These are phyloP conservation scores for Amaranthus hypochondriacus DNA, from an alignment of 148 eudicot genomes.

Conservation along the genomic window DNA sequence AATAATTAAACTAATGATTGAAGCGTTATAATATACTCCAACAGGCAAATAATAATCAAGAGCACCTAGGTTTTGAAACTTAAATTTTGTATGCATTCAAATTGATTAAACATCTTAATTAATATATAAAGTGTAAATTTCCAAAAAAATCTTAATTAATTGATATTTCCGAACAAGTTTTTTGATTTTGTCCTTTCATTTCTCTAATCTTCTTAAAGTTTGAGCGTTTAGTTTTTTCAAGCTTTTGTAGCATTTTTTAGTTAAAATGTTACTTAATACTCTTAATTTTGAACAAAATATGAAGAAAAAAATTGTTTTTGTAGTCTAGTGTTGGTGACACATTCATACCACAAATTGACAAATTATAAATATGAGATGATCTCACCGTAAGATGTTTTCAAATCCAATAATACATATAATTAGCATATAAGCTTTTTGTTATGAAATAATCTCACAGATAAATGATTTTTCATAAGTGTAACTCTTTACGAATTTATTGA, in stretches of 20 bases:
- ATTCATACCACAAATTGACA: neutral
- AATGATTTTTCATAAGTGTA: too few species aligned
- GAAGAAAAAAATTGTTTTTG: too few species aligned
- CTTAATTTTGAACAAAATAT: neutral
- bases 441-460: too few species aligned
- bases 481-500: too few species aligned
- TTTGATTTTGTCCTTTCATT: conserved; percentile 2
- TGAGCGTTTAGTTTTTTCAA: conserved; percentile 22
- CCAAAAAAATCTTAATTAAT: neutral
- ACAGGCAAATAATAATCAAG: conserved; percentile 39
- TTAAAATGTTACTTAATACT: neutral
- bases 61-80: conserved; percentile 54
- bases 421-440: too few species aligned
- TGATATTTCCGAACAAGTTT: neutral
- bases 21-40: too few species aligned
- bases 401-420: too few species aligned
- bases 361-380: too few species aligned
- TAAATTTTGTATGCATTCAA: conserved; percentile 7
- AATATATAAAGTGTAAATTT: too few species aligned
- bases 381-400: too few species aligned
- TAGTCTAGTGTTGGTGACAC: neutral
- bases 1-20: too few species aligned
- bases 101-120: neutral
- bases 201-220: neutral
- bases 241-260: conserved; percentile 11